Base-by-base conservation (phyloP, 768 basidiomycete genomes). In the Psilocybe sp. region DNA sequence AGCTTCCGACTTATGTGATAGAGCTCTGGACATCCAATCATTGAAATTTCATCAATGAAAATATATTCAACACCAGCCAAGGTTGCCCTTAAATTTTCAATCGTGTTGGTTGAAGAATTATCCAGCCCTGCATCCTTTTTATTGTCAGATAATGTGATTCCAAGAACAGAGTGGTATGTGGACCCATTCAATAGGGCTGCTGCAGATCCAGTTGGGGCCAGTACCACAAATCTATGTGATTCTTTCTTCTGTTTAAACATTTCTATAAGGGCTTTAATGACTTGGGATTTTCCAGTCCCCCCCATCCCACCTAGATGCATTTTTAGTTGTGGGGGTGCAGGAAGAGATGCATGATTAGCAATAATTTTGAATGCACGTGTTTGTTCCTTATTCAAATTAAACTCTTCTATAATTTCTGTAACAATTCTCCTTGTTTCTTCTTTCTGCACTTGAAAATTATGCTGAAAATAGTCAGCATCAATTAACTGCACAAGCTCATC, bases 41-140 rank as follows among this genome's bases (percentile, higher is more conserved):
- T 76, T 0, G 72, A 75, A 0, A 75, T 58, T 40, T 77, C 73
- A 60, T 77, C 70, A 11, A 75, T 48, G 34, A 76, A 72, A 1
- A 74, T 50, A 54, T 71, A 71, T 0, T 72, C 61, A 8, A 74
- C 66, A 28, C 64, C 60, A 4, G 23, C 23, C 7, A 28, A 7
- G 7, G 3, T 28, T 3, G 23, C 23, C 7, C 23, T n/a, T n/a
- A n/a, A n/a, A n/a, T n/a, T n/a, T n/a, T n/a, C n/a, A n/a, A n/a
- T n/a, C n/a, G n/a, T n/a, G n/a, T n/a, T n/a, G n/a, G n/a, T n/a
- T n/a, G n/a, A n/a, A n/a, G n/a, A n/a, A n/a, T n/a, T n/a, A n/a
- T 6, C 13, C 12, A 23, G 19, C 7, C 41, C 41, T 28, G 23
- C 3, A 31, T 28, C 23, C 40, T 47, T 28, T 40, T 47, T 47